Conservation (phyloP, 164 flowering plant species). For the Euptelea pleiosperma region DNA sequence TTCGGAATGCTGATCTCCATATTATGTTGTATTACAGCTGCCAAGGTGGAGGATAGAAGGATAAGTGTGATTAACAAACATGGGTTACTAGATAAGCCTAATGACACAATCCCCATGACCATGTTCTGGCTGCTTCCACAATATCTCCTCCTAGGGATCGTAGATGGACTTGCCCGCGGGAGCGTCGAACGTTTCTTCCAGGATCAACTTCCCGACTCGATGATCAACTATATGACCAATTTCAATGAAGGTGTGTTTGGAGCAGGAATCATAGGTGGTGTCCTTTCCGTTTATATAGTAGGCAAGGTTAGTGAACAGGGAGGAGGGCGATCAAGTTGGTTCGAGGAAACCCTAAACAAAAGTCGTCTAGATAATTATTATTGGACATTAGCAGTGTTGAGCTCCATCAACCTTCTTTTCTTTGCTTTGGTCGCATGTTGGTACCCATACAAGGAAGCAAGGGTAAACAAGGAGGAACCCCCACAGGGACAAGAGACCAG, state of each 20-base stretch:
- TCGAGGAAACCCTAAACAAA: constrained; percentile 31
- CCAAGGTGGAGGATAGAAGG: constrained; percentile 35
- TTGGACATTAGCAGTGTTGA: constrained; percentile 35
- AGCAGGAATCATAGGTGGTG: constrained; percentile 27
- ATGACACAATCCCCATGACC: constrained; percentile 35
- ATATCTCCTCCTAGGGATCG: constrained; percentile 33
- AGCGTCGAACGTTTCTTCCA: constrained; percentile 16
- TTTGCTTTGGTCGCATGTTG: constrained; percentile 16
- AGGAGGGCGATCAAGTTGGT: constrained; percentile 35
- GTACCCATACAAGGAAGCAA: constrained; percentile 11
- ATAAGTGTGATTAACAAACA: constrained; percentile 21
- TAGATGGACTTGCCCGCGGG: constrained; percentile 18
- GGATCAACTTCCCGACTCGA: constrained; percentile 16
- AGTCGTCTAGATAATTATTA: constrained; percentile 41
- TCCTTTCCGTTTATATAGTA: constrained; percentile 26
- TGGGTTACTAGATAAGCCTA: constrained; percentile 32
- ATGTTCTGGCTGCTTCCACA: constrained; percentile 50
- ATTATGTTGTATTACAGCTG: constrained; percentile 39
- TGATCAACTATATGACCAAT: constrained; percentile 9
- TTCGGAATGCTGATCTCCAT: constrained; percentile 27
- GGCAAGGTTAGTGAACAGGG: constrained; percentile 27
- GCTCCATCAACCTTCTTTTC: constrained; percentile 29
- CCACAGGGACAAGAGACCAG: too few species aligned
- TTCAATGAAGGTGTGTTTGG: constrained; percentile 24
- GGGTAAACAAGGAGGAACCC: neutral